Evolutionary conservation across 805 yeast genomes (phyloP).

Genomic region (Debaryomyces castellii): DNA sequence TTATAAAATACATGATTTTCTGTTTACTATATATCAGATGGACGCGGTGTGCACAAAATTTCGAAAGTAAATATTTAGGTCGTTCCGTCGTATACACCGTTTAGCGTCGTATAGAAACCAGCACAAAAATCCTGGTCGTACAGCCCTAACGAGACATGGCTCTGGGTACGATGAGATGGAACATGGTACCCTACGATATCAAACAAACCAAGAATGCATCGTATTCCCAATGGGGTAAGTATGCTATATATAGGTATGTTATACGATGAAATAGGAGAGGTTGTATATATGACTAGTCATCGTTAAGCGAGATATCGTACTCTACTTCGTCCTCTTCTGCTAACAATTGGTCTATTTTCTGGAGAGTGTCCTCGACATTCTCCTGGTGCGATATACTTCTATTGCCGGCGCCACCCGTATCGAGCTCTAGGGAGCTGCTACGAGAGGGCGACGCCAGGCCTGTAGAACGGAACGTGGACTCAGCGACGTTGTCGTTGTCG

Average conservation of each 20-base stretch:
- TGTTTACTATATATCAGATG: background rate
- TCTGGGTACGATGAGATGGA: background rate
- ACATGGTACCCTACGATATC: no score
- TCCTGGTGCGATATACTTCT: background rate
- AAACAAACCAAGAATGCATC: no score
- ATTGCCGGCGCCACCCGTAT: background rate
- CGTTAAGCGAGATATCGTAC: constrained; percentile 31
- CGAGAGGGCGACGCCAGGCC: background rate
- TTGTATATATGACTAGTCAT: background rate
- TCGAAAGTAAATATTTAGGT: background rate
- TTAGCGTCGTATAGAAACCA: background rate
- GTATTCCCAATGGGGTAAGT: background rate
- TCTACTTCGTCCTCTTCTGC: constrained; percentile 40
- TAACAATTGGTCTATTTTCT: constrained; percentile 33
- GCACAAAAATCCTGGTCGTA: background rate
- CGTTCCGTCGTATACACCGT: constrained; percentile 2
- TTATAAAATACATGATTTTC: background rate
- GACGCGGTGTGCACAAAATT: background rate
- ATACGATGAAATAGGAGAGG: background rate
- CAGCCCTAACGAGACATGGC: background rate
- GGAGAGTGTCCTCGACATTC: constrained; percentile 17
- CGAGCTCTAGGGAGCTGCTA: background rate
- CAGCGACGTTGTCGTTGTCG: background rate
- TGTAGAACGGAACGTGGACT: background rate
- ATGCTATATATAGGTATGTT: no score